A percentile compares a stretch with the other conserved stretches of the same genome.
These are phyloP conservation scores for Iberis amara DNA, from an alignment of 441 rosid genomes.

Conservation along the genomic window DNA sequence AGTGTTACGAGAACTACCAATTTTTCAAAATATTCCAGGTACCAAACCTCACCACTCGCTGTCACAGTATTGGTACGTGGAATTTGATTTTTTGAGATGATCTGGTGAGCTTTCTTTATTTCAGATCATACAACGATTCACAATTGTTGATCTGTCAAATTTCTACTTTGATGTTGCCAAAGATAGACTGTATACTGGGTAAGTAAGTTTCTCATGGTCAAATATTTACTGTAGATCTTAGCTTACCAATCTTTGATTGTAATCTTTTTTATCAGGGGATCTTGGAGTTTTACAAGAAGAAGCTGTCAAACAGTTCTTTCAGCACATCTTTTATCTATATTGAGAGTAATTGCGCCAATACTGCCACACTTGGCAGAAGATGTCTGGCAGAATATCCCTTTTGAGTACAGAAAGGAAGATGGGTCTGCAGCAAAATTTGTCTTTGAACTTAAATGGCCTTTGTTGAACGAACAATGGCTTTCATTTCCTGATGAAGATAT, in stretches of 20 bases:
- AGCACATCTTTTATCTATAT: constrained; percentile 72
- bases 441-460: constrained; percentile 91
- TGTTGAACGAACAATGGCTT: constrained; percentile 54
- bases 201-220: constrained; percentile 31
- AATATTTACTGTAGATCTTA: constrained; percentile 1
- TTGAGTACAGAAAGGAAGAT: constrained; percentile 42
- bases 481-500: constrained; percentile 61
- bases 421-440: constrained; percentile 67
- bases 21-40: constrained; percentile 97
- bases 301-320: constrained; percentile 97
- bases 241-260: constrained; percentile 7
- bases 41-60: constrained; percentile 15
- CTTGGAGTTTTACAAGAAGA: constrained; percentile 67
- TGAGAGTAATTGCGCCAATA: constrained; percentile 81
- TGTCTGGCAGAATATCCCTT: constrained; percentile 93
- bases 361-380: constrained; percentile 96
- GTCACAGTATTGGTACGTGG: neutral
- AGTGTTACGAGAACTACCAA: constrained; percentile 78
- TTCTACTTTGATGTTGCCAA: constrained; percentile 95
- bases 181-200: constrained; percentile 97
- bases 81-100: constrained; percentile 14
- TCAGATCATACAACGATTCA: constrained; percentile 87
- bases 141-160: constrained; percentile 86
- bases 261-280: constrained; percentile 53
- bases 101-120: constrained; percentile 26